A percentile compares a stretch with the other conserved stretches of the same genome.
These are phyloP conservation scores for Colletotrichum plurivorum DNA, from an alignment of 2,329 filamentous ascomycete species.

Conservation along the genomic window DNA sequence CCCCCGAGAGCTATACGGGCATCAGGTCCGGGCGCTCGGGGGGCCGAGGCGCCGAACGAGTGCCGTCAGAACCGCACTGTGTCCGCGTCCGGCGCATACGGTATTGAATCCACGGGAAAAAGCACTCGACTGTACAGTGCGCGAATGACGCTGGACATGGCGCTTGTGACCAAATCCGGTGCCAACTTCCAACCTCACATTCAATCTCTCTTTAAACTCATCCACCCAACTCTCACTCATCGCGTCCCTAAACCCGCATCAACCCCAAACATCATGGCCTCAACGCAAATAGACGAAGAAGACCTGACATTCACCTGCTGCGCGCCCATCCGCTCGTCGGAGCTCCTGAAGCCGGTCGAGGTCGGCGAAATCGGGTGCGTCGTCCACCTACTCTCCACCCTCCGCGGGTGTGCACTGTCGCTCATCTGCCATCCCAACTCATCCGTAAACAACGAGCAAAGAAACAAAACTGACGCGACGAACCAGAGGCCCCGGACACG, in stretches of 20 bases:
- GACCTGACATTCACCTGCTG: conserved; percentile 56
- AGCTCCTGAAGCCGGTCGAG: conserved; percentile 59
- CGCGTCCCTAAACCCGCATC: not conserved
- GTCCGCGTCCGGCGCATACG: too few relatives aligned
- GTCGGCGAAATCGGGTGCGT: conserved; percentile 57
- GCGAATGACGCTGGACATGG: too few relatives aligned
- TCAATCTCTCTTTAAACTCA: too few relatives aligned
- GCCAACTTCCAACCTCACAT: too few relatives aligned
- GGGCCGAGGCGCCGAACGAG: too few relatives aligned
- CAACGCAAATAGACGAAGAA: conserved; percentile 50
- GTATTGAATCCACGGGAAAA: too few relatives aligned
- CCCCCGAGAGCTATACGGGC: too few relatives aligned
- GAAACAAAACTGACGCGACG: not conserved
- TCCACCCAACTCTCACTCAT: too few relatives aligned
- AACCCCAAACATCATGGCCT: conserved; percentile 7
- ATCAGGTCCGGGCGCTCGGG: too few relatives aligned
- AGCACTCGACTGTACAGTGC: too few relatives aligned
- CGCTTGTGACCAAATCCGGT: too few relatives aligned
- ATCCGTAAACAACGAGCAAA: not conserved
- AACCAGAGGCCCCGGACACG: conserved; percentile 42
- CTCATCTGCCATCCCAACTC: not conserved
- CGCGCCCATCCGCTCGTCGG: conserved; percentile 51
- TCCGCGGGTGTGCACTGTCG: not conserved
- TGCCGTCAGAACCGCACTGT: too few relatives aligned
- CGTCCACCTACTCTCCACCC: not conserved